Conservation (phyloP, 2,329 filamentous ascomycete genomes). For the Fusarium sp. region DNA sequence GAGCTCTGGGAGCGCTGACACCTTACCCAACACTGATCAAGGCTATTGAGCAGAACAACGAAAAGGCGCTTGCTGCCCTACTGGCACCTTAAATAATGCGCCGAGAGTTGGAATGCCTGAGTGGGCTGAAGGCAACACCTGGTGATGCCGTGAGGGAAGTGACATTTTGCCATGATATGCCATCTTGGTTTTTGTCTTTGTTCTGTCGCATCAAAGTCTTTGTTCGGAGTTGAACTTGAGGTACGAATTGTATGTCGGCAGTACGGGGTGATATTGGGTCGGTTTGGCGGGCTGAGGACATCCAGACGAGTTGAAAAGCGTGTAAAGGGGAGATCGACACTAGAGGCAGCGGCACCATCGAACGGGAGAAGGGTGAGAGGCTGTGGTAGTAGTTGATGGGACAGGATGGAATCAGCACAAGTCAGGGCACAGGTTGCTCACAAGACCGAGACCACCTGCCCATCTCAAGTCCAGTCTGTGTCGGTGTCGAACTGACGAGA, state of each 20-base stretch:
- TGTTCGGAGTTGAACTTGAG: background rate
- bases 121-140: constrained; percentile 8
- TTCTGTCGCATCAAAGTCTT: background rate
- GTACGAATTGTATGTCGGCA: background rate
- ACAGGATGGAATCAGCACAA: background rate
- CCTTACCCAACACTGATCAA: constrained; percentile 85
- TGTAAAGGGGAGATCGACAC: background rate
- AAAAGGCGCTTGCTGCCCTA: constrained; percentile 64
- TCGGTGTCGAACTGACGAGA: background rate
- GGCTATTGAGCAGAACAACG: constrained; percentile 69
- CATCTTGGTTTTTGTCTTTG: background rate
- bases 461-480: background rate
- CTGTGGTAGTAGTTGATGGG: background rate
- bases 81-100: constrained; percentile 28
- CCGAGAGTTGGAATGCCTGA: constrained; percentile 13
- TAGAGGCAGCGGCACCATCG: background rate
- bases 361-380: background rate
- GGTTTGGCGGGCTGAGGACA: background rate
- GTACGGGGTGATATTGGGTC: background rate
- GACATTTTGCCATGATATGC: constrained; percentile 15
- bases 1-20: constrained; percentile 88
- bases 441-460: background rate
- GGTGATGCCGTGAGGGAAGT: constrained; percentile 5
- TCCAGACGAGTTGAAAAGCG: background rate
- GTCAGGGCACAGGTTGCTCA: background rate